Base-by-base conservation (phyloP, 306 rosid species). In the Dicorynia guianensis region DNA sequence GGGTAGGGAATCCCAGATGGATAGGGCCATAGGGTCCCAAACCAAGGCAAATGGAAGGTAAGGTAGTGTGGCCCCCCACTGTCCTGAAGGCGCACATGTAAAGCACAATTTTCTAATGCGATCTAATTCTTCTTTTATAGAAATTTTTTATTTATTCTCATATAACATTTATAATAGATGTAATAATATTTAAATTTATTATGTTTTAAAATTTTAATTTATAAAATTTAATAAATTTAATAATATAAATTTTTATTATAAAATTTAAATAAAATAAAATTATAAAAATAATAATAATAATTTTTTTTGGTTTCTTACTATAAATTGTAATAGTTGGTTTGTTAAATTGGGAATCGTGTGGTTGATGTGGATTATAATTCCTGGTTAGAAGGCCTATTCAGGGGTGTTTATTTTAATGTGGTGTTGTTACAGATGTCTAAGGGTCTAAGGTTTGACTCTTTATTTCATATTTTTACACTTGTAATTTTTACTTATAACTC, bases 11-110 rank as follows among this genome's bases (percentile, higher is more conserved):
- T 39, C 35, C 47, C 61, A 44, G 39, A 61, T 12, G 19, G 48
- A 55, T n/a, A 19, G 46, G 63, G 40, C 1, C 30, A 25, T 25
- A 1, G 30, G 30, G 30, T 25, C 30, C 69, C 74, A 43, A 7
- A 3, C 71, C 44, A 14, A 61, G 33, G 8, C 33, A 0, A 35
- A 43, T 54, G 66, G 71, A 67, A 19, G 81, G 72, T 4, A 71
- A 33, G 30, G 30, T 25, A 25, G n/a, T 25, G 8, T 47, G 85
- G 47, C 81, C 85, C 81, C 85, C 85, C 84, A 75, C 82, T 61
- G 30, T 20, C 71, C 50, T 12, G 53, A 71, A 59, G 53, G 56
- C 8, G 81, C 80, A 65, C 80, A 70, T 63, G 75, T 64, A 67
- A 75, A 63, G 80, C 47, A 13, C 49, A 42, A 36, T 55, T 74